phyloP scores from a whole-genome alignment of 352 stramenopile species.

The Phytophthora palmivora region DNA sequence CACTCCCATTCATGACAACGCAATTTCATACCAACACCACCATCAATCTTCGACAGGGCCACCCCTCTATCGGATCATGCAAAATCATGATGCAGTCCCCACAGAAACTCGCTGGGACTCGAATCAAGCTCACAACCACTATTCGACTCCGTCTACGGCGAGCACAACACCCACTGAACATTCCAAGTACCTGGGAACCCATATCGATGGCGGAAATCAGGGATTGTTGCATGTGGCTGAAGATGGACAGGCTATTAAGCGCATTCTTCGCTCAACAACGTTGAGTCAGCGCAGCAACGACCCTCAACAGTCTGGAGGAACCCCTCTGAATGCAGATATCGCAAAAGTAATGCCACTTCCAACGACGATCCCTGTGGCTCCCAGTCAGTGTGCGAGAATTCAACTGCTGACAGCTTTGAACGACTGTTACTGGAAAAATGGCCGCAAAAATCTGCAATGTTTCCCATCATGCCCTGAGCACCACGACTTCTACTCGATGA shows the following conservation, averaged over 20 bases:
- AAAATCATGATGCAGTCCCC: slow-evolving; percentile 18
- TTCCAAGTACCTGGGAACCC: not conserved
- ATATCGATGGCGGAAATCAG: slow-evolving; percentile 7
- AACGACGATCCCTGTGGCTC: slow-evolving; percentile 3
- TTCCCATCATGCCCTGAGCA: slow-evolving; percentile 89
- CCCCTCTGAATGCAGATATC: slow-evolving; percentile 10
- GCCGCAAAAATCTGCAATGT: slow-evolving; percentile 91
- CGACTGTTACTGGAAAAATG: slow-evolving; percentile 91
- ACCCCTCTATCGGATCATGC: slow-evolving; percentile 26
- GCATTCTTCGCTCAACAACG: slow-evolving; percentile 28
- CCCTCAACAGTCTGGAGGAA: not conserved
- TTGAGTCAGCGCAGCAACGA: slow-evolving; percentile 10
- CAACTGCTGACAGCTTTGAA: slow-evolving; percentile 68
- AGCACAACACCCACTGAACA: slow-evolving; percentile 12
- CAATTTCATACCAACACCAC: slow-evolving; percentile 27
- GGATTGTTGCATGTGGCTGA: slow-evolving; percentile 8
- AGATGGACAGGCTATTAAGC: slow-evolving; percentile 24
- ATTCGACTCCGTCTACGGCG: slow-evolving; percentile 21
- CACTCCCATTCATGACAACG: slow-evolving; percentile 18
- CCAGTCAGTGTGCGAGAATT: slow-evolving; percentile 36
- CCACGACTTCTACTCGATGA: slow-evolving; percentile 91
- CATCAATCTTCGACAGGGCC: slow-evolving; percentile 11
- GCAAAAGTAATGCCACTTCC: slow-evolving; percentile 14
- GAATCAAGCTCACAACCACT: slow-evolving; percentile 15
- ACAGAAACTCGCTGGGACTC: slow-evolving; percentile 19